Evolutionary conservation across 768 basidiomycete genomes (phyloP).

Genomic region (Lentinula detonsa): DNA sequence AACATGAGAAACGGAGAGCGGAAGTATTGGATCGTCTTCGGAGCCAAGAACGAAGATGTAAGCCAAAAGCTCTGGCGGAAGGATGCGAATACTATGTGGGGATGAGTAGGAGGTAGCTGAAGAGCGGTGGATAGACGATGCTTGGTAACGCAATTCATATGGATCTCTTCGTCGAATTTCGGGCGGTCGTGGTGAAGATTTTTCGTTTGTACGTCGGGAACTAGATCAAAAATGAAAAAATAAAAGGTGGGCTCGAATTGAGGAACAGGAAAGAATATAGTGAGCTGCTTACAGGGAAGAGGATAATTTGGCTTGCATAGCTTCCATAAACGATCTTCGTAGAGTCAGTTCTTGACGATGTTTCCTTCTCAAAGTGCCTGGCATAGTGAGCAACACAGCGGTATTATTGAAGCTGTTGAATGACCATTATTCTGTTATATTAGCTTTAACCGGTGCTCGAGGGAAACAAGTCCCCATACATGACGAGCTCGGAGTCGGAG

Average conservation of each 20-base stretch:
- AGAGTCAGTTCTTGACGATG: constrained; percentile 6
- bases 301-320: constrained; percentile 1
- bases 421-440: not conserved
- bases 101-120: not conserved
- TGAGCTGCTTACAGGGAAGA: not conserved
- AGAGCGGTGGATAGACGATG: not conserved
- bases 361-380: not conserved
- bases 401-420: not conserved
- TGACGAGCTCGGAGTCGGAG: not conserved
- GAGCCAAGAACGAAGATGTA: constrained; percentile 60
- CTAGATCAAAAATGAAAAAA: not conserved
- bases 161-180: not conserved
- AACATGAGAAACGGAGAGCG: constrained; percentile 62
- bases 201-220: not conserved
- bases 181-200: not conserved
- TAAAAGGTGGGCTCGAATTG: too few species aligned
- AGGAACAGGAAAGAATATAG: not conserved
- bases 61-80: constrained; percentile 61
- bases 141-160: not conserved
- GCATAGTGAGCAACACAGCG: not conserved
- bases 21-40: constrained; percentile 49
- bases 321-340: constrained; percentile 4
- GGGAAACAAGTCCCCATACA: not conserved
- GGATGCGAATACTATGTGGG: constrained; percentile 32
- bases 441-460: not conserved